Conservation (phyloP, 2,329 filamentous ascomycete species). For the Aspergillus fructus region DNA sequence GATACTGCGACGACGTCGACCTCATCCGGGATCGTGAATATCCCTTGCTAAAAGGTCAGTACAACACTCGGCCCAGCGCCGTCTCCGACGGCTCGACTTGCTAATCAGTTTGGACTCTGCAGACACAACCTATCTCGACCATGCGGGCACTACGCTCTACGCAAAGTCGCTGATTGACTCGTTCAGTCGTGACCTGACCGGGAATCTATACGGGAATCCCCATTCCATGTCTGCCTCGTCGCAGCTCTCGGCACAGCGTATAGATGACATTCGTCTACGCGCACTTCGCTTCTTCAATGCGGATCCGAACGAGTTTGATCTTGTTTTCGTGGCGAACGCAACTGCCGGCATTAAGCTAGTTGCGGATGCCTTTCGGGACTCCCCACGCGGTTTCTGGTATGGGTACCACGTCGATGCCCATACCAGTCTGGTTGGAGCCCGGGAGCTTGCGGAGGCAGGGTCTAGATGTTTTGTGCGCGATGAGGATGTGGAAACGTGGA, state of each 20-base stretch:
- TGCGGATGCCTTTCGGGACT: constrained; percentile 70
- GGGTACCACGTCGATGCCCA: constrained; percentile 82
- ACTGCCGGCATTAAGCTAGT: constrained; percentile 89
- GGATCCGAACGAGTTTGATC: constrained; percentile 75
- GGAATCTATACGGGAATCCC: constrained; percentile 82
- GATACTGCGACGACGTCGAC: constrained; percentile 48
- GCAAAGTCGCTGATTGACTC: constrained; percentile 76
- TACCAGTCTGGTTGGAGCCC: constrained; percentile 79
- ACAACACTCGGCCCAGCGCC: not conserved
- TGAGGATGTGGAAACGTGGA: constrained; percentile 64
- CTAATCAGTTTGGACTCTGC: not conserved
- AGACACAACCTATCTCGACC: constrained; percentile 83
- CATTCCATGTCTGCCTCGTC: constrained; percentile 84
- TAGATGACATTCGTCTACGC: constrained; percentile 73
- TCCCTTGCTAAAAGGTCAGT: constrained; percentile 43
- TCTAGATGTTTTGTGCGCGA: constrained; percentile 64
- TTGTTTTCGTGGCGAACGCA: constrained; percentile 89
- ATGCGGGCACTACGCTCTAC: constrained; percentile 88
- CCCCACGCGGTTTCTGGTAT: constrained; percentile 70
- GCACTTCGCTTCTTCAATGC: constrained; percentile 77
- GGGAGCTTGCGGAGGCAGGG: constrained; percentile 67
- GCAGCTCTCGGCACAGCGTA: constrained; percentile 68
- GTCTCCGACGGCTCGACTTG: not conserved
- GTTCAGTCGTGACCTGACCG: constrained; percentile 76
- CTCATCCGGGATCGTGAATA: constrained; percentile 49